These are phyloP conservation scores for Diaporthe ampelina DNA, from an alignment of 2,329 filamentous ascomycete species.

Conservation along the genomic window DNA sequence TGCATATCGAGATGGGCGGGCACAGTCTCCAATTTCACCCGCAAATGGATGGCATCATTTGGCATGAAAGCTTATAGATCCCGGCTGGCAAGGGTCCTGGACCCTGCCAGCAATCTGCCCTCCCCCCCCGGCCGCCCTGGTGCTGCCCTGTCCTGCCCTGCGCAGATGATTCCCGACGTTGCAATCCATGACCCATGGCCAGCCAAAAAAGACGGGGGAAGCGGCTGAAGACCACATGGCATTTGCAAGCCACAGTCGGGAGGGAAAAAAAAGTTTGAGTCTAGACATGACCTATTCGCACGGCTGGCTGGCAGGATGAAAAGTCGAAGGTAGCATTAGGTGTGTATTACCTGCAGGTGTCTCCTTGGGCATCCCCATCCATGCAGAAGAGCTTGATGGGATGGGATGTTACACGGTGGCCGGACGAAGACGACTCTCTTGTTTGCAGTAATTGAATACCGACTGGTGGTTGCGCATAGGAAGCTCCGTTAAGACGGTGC, in stretches of 20 bases:
- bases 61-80: conserved; percentile 35
- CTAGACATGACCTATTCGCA: neutral
- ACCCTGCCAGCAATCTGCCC: conserved; percentile 15
- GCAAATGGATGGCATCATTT: conserved; percentile 37
- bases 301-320: neutral
- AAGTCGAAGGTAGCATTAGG: too few species aligned
- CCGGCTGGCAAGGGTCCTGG: conserved; percentile 35
- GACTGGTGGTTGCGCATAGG: neutral
- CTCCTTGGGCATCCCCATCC: neutral
- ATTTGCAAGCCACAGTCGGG: neutral
- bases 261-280: neutral
- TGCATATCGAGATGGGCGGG: conserved; percentile 36
- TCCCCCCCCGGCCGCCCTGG: neutral
- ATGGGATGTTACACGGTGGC: conserved; percentile 16
- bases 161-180: conserved; percentile 11
- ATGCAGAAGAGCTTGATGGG: neutral
- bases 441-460: conserved; percentile 26
- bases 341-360: neutral
- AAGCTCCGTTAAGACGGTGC: conserved; percentile 15
- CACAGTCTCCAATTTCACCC: conserved; percentile 35
- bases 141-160: neutral
- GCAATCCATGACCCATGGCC: conserved; percentile 6
- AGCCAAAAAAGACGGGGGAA: conserved; percentile 8
- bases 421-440: neutral
- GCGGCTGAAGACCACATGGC: conserved; percentile 24